A percentile compares a stretch with the other conserved stretches of the same genome.
phyloP scores from a whole-genome alignment of 129 eudicot genomes.

The Flaveria trinervia region DNA sequence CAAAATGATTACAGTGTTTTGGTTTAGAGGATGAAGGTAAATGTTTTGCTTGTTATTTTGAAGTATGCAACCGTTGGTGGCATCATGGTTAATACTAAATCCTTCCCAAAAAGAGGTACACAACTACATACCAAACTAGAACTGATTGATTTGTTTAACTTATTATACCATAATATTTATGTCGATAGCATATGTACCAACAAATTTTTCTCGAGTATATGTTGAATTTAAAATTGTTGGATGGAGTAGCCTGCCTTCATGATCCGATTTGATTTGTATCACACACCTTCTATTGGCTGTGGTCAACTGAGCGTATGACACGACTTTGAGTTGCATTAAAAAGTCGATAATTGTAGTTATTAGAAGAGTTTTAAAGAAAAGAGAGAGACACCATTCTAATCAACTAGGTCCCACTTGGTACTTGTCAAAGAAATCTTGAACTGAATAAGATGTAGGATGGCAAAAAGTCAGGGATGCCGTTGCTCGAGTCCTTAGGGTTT shows the following conservation, averaged over 20 bases:
- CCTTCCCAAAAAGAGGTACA: conserved; percentile 1
- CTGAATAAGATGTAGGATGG: background rate
- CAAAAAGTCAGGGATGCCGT: background rate
- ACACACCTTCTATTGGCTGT: background rate
- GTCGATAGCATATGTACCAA: background rate
- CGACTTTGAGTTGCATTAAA: background rate
- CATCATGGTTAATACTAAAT: conserved; percentile 6
- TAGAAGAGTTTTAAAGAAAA: background rate
- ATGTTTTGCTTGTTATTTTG: conserved; percentile 28
- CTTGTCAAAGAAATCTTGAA: background rate
- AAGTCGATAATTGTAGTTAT: background rate
- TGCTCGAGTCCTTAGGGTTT: background rate
- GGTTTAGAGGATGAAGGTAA: conserved; percentile 38
- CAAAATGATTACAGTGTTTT: conserved; percentile 59
- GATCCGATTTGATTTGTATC: background rate
- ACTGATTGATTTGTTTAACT: background rate
- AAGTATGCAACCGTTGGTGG: conserved; percentile 10
- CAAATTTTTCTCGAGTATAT: background rate
- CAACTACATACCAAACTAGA: background rate
- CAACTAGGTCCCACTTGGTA: background rate
- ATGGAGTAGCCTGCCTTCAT: background rate
- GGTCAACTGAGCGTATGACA: background rate
- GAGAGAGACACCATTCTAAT: too few relatives aligned
- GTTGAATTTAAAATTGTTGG: background rate
- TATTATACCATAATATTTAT: background rate